Percentiles rank a stretch among this genome's conserved stretches.
These are phyloP conservation scores for Lecanicillium sp. DNA, from an alignment of 2,329 filamentous ascomycete species.

Conservation along the genomic window DNA sequence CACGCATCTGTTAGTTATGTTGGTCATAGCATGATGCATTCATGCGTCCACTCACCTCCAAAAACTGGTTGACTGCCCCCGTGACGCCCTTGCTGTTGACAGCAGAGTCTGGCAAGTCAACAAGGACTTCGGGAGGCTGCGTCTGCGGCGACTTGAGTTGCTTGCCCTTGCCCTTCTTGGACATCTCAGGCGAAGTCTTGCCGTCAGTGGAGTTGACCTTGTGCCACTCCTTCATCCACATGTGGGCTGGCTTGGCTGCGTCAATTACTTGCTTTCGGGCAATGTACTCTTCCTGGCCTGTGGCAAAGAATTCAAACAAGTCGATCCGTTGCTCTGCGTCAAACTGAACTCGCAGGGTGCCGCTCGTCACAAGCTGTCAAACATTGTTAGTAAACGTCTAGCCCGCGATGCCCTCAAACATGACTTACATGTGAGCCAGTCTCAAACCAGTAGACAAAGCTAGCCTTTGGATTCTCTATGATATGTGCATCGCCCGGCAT, in stretches of 20 bases:
- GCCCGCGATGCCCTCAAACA: conserved; percentile 16
- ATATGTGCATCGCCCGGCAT: conserved; percentile 58
- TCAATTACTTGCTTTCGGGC: conserved; percentile 58
- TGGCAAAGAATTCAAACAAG: conserved; percentile 72
- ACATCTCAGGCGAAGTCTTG: conserved; percentile 57
- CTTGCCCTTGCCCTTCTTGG: conserved; percentile 55
- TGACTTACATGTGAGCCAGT: conserved; percentile 68
- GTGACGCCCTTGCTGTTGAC: conserved; percentile 54
- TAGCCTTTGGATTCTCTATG: conserved; percentile 69
- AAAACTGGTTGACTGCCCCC: conserved; percentile 52
- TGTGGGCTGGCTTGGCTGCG: conserved; percentile 51
- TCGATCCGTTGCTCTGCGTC: conserved; percentile 74
- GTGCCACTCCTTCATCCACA: conserved; percentile 59
- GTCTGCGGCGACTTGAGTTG: conserved; percentile 50
- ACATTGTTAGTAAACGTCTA: conserved; percentile 29
- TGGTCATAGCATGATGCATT: background rate
- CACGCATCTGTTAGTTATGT: conserved; percentile 16
- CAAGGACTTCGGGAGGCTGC: conserved; percentile 47
- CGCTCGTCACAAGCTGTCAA: conserved; percentile 57
- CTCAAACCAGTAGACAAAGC: conserved; percentile 82
- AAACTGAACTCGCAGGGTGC: conserved; percentile 70
- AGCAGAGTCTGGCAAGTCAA: conserved; percentile 50
- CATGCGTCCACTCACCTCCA: conserved; percentile 42
- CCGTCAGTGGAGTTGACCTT: conserved; percentile 47
- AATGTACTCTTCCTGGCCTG: conserved; percentile 73